Evolutionary conservation across 768 basidiomycete species (phyloP).

Genomic region (Cystoderma amianthinum): DNA sequence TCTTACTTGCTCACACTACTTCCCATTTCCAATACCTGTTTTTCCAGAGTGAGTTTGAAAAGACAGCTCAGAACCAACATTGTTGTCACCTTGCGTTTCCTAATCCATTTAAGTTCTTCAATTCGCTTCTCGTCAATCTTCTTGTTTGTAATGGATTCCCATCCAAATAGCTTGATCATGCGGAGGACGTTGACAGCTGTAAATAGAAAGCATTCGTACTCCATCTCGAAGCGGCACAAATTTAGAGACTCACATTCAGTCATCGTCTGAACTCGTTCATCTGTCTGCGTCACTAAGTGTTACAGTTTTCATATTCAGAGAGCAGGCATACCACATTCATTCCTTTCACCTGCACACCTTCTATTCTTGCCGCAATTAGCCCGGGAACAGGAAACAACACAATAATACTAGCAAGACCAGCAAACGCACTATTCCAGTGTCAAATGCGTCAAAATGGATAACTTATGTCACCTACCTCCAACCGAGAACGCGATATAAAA

Average conservation of each 20-base stretch:
- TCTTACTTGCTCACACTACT: background rate
- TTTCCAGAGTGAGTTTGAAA: background rate
- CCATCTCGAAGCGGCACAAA: background rate
- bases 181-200: conserved; percentile 46
- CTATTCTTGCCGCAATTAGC: conserved; percentile 40
- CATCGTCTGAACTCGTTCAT: conserved; percentile 53
- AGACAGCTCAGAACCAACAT: no score
- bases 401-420: conserved; percentile 47
- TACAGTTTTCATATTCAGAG: background rate
- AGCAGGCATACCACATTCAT: conserved; percentile 27
- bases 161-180: conserved; percentile 69
- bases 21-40: background rate
- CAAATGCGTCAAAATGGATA: no score
- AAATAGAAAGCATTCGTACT: no score
- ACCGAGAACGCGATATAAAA: conserved; percentile 1
- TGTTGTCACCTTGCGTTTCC: conserved; percentile 25
- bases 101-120: conserved; percentile 49
- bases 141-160: conserved; percentile 51
- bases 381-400: conserved; percentile 54
- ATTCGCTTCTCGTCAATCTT: conserved; percentile 51
- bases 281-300: conserved; percentile 18
- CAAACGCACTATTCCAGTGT: conserved; percentile 49
- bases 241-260: conserved; percentile 38
- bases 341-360: conserved; percentile 38
- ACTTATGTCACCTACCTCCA: conserved; percentile 7